Evolutionary conservation across 2,329 filamentous ascomycete species (phyloP).

Genomic region (Lasiodiplodia gonubiensis): DNA sequence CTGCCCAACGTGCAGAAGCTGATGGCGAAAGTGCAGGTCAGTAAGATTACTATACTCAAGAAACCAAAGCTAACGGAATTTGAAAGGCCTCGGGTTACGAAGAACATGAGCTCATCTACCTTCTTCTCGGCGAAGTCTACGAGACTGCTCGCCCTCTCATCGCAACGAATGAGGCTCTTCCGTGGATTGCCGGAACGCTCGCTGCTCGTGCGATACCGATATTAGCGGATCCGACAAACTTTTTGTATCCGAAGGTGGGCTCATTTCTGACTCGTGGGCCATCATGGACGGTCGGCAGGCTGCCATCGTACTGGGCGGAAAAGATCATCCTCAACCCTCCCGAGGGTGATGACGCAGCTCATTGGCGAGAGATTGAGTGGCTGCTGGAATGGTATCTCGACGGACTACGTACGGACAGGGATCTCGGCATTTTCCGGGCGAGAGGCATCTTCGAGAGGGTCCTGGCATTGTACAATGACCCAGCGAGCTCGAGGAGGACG

Average conservation of each 20-base stretch:
- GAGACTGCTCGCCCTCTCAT: slow-evolving; percentile 68
- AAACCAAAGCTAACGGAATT: not conserved
- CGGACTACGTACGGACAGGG: slow-evolving; percentile 63
- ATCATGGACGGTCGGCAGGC: slow-evolving; percentile 67
- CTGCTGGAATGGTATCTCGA: slow-evolving; percentile 73
- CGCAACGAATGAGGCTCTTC: slow-evolving; percentile 64
- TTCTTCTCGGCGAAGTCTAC: slow-evolving; percentile 78
- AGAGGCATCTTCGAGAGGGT: slow-evolving; percentile 75
- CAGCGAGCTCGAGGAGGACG: slow-evolving; percentile 64
- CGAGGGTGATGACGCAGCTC: slow-evolving; percentile 73
- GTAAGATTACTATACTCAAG: slow-evolving; percentile 20
- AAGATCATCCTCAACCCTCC: slow-evolving; percentile 77
- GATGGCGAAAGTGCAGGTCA: slow-evolving; percentile 56
- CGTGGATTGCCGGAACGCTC: slow-evolving; percentile 78
- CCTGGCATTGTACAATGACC: slow-evolving; percentile 70
- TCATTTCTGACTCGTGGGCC: slow-evolving; percentile 79
- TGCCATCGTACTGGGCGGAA: slow-evolving; percentile 67
- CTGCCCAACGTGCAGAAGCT: slow-evolving; percentile 71
- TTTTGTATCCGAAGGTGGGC: slow-evolving; percentile 86
- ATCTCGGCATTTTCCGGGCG: slow-evolving; percentile 66
- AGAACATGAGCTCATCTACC: slow-evolving; percentile 68
- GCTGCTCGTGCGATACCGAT: slow-evolving; percentile 72
- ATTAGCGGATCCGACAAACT: slow-evolving; percentile 76
- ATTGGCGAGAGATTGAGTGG: slow-evolving; percentile 77
- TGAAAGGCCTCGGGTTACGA: slow-evolving; percentile 18